Evolutionary conservation across 495 filamentous ascomycete genomes (phyloP), one percentile per base, ranked within the genome.

Genomic region (Penicillium odoratum): DNA sequence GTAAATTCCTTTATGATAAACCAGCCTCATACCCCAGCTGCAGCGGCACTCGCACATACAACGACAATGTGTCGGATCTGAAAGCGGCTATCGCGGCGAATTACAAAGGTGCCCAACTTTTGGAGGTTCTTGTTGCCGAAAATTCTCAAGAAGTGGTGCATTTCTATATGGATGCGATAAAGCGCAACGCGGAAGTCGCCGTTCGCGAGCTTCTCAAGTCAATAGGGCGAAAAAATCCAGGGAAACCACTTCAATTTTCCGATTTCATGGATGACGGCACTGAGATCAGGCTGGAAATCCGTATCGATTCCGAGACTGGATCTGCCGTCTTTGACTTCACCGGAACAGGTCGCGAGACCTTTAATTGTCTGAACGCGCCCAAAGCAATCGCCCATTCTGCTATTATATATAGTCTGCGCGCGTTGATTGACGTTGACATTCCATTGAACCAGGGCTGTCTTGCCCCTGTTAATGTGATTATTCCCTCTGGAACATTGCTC

Each of bases 241-340:
- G 89, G 47, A 80, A 79, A 43, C 80, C 88, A 30, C 81, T 97
- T 2, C 88, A 89, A n/a, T 89, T 93, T 0, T 76, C 85, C 9
- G 93, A 98, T 69, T 89, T 87, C 68, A 97, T 97, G 91, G 93
- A 98, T 71, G 92, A 98, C 67, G 93, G 93, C 30, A 89, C 85
- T 31, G 91, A 92, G 1, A 96, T 97, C 65, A 81, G 82, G 43
- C 79, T 98, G n/a, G 87, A 86, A 47, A 83, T 98, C 36, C 87
- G 84, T 13, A 97, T 98, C 68, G 85, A 94, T 70, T 79, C 80
- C 0, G 84, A 88, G 16, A 87, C 88, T 51, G 93, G 93, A 21
- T 88, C 93, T 63, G 94, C 93, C 0, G 77, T 90, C 4, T 97
- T 97, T 73, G 91, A 98, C 72, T 98, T 98, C 68, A 79, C 68